Evolutionary conservation across 2,329 filamentous ascomycete species (phyloP).

Genomic region (Huntiella abstrusa): DNA sequence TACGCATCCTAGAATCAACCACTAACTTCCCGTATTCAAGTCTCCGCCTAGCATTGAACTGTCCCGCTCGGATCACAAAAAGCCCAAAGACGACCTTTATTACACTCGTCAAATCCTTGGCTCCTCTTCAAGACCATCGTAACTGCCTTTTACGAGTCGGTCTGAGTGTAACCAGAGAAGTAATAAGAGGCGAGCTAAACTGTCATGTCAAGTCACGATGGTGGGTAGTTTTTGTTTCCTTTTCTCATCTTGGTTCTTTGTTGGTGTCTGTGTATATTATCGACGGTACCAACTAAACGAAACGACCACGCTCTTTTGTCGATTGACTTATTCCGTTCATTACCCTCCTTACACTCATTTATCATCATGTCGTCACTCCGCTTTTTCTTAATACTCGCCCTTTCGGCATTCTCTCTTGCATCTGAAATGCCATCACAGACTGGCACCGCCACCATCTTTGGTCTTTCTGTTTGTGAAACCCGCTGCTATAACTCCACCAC

Average conservation of each 20-base stretch:
- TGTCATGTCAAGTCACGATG: background rate
- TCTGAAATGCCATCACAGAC: background rate
- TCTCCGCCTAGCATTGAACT: too few relatives aligned
- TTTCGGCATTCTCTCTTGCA: background rate
- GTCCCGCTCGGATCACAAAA: too few relatives aligned
- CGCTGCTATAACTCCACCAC: constrained; percentile 11
- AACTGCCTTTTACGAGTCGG: too few relatives aligned
- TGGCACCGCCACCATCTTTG: background rate
- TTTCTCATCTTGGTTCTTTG: background rate
- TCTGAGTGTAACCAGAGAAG: too few relatives aligned
- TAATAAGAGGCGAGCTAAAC: too few relatives aligned
- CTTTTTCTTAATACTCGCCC: background rate
- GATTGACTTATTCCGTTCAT: background rate
- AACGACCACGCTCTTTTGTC: background rate
- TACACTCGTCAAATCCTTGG: too few relatives aligned
- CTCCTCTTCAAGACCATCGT: too few relatives aligned
- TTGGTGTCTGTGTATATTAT: too few relatives aligned
- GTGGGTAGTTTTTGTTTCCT: background rate
- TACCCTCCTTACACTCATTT: background rate
- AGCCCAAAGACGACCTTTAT: too few relatives aligned
- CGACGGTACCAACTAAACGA: background rate
- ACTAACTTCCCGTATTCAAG: too few relatives aligned
- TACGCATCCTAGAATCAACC: too few relatives aligned
- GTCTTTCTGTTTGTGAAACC: constrained; percentile 9
- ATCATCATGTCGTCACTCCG: background rate